Conservation (phyloP, 257 asterid genomes). For the Forsythia suspensa region DNA sequence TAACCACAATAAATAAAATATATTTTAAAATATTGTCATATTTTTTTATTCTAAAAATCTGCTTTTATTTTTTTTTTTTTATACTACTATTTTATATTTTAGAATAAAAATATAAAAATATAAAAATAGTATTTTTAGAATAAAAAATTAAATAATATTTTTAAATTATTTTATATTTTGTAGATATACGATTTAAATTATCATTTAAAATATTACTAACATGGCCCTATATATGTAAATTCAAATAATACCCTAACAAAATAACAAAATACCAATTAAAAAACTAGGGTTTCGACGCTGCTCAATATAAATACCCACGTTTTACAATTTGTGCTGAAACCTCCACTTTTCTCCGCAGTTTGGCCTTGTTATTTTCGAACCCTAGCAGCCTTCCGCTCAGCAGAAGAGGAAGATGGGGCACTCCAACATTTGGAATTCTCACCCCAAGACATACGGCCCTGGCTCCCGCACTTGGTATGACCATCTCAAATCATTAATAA, state of each 20-base stretch:
- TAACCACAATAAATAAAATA: no score
- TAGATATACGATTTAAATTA: no score
- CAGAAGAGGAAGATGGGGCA: slow-evolving; percentile 41
- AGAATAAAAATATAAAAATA: no score
- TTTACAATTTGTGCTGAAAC: not conserved
- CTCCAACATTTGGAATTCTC: slow-evolving; percentile 57
- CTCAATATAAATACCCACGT: slow-evolving; percentile 6
- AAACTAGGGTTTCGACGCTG: slow-evolving; percentile 20
- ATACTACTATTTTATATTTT: no score
- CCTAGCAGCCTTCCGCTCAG: slow-evolving; percentile 18
- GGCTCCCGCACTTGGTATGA: slow-evolving; percentile 57
- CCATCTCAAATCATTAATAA: not conserved
- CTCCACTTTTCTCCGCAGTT: slow-evolving; percentile 6
- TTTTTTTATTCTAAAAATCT: no score
- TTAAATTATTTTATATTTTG: no score
- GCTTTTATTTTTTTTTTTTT: no score
- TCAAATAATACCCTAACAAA: not conserved
- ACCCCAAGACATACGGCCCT: slow-evolving; percentile 55
- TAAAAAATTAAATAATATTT: no score
- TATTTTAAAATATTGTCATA: no score
- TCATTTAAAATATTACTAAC: no score
- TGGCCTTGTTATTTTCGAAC: slow-evolving; percentile 1
- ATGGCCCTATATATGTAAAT: not conserved
- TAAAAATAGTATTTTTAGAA: no score
- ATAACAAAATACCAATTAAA: not conserved